Evolutionary conservation across 768 basidiomycete species (phyloP).

Genomic region (Lepiota brunneoincarnata): DNA sequence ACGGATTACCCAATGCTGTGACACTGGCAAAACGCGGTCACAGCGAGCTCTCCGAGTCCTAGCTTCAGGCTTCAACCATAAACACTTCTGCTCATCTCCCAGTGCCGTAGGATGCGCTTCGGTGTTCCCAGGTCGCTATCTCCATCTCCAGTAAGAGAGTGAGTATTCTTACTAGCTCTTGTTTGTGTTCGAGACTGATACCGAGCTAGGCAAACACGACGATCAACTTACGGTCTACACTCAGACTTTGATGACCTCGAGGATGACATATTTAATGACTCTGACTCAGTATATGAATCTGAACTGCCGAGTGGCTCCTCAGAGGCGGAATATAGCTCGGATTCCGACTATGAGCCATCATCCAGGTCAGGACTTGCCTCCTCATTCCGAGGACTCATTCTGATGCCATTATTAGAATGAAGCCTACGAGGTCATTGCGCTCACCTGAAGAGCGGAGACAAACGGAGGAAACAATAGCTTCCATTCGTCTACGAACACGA

Average conservation of each 20-base stretch:
- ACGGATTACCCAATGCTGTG: no score
- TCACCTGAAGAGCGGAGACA: constrained; percentile 37
- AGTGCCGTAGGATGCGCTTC: constrained; percentile 45
- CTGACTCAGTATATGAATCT: constrained; percentile 20
- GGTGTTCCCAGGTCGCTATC: constrained; percentile 50
- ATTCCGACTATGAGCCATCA: constrained; percentile 21
- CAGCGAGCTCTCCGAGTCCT: no score
- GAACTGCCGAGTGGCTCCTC: constrained; percentile 14
- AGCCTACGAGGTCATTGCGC: constrained; percentile 25
- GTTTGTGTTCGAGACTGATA: constrained; percentile 4
- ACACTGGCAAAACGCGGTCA: no score
- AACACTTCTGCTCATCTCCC: no score
- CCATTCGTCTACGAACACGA: constrained; percentile 48
- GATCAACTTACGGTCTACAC: constrained; percentile 54
- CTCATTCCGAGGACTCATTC: constrained; percentile 16
- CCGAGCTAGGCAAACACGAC: constrained; percentile 23
- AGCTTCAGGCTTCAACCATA: no score
- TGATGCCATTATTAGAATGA: constrained; percentile 12
- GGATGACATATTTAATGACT: constrained; percentile 15
- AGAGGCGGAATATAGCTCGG: constrained; percentile 28
- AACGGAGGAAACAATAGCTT: constrained; percentile 48
- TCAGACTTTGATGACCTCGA: constrained; percentile 44
- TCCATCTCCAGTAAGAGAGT: constrained; percentile 46
- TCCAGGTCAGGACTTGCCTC: constrained; percentile 20
- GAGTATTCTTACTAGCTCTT: constrained; percentile 5